Evolutionary conservation across 257 asterid species (phyloP).

Genomic region (Primulina eburnea): DNA sequence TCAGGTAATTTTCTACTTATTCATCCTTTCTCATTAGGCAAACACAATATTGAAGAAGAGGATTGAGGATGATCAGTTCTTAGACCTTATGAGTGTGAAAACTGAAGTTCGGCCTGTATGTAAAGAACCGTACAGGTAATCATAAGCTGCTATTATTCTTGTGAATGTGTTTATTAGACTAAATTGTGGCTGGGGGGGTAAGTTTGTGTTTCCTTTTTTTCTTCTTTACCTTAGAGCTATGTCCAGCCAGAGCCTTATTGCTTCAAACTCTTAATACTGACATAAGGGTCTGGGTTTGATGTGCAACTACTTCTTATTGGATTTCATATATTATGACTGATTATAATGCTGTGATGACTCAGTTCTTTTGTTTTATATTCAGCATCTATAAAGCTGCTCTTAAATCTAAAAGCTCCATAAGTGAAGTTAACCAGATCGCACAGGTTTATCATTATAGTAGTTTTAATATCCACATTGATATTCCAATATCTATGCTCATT

Average conservation of each 20-base stretch:
- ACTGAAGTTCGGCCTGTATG: conserved; percentile 74
- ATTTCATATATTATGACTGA: neutral
- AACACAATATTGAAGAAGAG: conserved; percentile 64
- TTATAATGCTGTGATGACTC: conserved; percentile 15
- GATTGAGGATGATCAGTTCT: conserved; percentile 82
- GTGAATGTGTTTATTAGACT: conserved; percentile 3
- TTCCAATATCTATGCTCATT: conserved; percentile 20
- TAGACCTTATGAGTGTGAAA: conserved; percentile 72
- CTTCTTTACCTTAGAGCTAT: neutral
- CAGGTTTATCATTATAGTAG: conserved; percentile 51
- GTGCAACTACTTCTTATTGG: conserved; percentile 4
- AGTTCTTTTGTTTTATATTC: conserved; percentile 28
- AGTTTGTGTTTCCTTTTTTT: conserved; percentile 5
- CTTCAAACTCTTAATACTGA: conserved; percentile 6
- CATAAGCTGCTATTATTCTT: conserved; percentile 11
- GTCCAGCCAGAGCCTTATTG: neutral
- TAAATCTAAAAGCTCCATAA: conserved; percentile 54
- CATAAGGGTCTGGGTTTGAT: conserved; percentile 1
- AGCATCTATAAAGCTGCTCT: conserved; percentile 53
- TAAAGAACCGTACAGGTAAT: conserved; percentile 89
- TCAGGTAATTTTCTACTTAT: conserved; percentile 10
- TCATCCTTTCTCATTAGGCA: conserved; percentile 51
- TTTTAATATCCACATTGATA: conserved; percentile 15
- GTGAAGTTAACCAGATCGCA: conserved; percentile 80
- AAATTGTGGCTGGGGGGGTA: neutral